Conservation (phyloP, 371 early-diverging fungal genomes). For the Zopfochytrium polystomum region DNA sequence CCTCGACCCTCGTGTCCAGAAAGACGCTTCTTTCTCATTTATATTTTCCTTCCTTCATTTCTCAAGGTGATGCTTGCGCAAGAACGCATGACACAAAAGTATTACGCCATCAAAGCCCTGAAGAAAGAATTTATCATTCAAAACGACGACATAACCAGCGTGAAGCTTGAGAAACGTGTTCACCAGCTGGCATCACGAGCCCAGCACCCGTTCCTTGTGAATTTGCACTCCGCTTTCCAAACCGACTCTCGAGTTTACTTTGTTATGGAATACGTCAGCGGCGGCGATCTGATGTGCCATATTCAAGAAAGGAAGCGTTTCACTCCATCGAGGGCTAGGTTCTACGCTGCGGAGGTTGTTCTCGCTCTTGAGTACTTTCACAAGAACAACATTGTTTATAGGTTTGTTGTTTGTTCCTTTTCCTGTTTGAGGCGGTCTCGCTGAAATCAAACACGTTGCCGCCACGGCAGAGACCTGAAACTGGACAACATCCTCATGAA, state of each 20-base stretch:
- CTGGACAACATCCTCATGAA: conserved; percentile 51
- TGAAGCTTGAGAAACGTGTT: conserved; percentile 89
- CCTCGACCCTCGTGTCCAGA: background rate
- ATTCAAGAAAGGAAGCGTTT: conserved; percentile 52
- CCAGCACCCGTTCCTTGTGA: conserved; percentile 94
- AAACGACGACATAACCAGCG: conserved; percentile 85
- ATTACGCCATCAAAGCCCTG: conserved; percentile 96
- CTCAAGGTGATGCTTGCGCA: conserved; percentile 88
- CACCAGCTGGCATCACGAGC: conserved; percentile 82
- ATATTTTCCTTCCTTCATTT: background rate
- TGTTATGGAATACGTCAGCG: conserved; percentile 98
- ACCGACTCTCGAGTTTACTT: conserved; percentile 90
- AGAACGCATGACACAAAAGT: conserved; percentile 68
- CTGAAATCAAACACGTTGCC: background rate
- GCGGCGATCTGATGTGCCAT: conserved; percentile 99
- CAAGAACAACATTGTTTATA: conserved; percentile 88
- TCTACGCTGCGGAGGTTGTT: conserved; percentile 96
- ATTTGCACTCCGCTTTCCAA: conserved; percentile 95
- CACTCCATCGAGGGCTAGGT: conserved; percentile 68
- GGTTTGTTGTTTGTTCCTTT: conserved; percentile 44
- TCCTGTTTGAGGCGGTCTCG: background rate
- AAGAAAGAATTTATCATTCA: conserved; percentile 94
- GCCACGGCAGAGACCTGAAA: conserved; percentile 40
- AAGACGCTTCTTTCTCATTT: background rate
- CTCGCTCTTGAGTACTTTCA: conserved; percentile 96